Base-by-base conservation (phyloP, 257 asterid genomes). In the Rhazya stricta region DNA sequence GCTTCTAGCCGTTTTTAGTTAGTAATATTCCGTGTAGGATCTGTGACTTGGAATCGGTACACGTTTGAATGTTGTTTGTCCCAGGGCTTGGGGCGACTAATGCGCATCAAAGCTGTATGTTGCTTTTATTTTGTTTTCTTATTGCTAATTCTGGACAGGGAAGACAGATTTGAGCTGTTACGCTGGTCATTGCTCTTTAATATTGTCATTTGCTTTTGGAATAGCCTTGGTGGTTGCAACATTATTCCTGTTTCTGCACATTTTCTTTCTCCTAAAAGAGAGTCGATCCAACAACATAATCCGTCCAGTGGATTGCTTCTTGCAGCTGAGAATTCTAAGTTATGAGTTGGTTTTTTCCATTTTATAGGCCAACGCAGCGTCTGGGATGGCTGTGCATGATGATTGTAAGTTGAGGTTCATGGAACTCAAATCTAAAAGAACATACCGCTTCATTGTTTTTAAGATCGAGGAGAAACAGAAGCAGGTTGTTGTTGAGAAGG, bases 331-430 rank as follows among this genome's bases (percentile, higher is more conserved):
- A 45, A 58, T 27, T 9, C 18, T 6, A 27, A 16, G 16, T 23
- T 10, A 36, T 43, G 48, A 43, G n/a, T 34, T 15, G 3, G 41
- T 25, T 16, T 27, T n/a, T 67, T 30, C 37, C 36, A n/a, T 25
- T 45, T 43, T 34, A n/a, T 32, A 75, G 78, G 78, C 78, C 72
- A 75, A 75, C 11, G 78, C 78, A n/a, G 78, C 66, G 3, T 75
- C 78, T 45, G 78, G 78, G 29, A 75, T 75, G 78, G 78, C 78
- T 29, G 78, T 75, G 63, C 78, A 75, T 37, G 78, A 75, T 65
- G 78, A 75, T 25, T 75, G 78, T 46, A 75, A 76, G 66, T 36
- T 76, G 45, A 53, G 69, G 74, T 76, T 76, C 60, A 37, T 76
- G 69, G 79, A 76, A 63, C 58, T 76, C 43, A 76, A 76, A 41